These are phyloP conservation scores for Candida piceae DNA, from an alignment of 805 yeast genomes.

Conservation along the genomic window DNA sequence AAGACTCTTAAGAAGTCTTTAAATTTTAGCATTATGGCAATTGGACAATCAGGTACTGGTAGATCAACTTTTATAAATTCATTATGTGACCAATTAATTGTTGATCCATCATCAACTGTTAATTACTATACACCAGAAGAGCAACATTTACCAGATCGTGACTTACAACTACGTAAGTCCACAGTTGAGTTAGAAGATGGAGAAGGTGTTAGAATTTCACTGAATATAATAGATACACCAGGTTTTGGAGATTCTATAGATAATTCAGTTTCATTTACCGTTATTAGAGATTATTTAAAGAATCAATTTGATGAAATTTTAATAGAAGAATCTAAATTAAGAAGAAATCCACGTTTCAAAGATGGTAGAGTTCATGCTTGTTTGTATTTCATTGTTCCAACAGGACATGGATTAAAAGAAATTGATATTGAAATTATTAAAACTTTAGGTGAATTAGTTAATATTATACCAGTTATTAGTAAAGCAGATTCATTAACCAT, in stretches of 20 bases:
- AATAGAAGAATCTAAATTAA: constrained; percentile 73
- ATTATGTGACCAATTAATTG: constrained; percentile 83
- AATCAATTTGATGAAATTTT: constrained; percentile 81
- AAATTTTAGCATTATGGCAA: constrained; percentile 80
- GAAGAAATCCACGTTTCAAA: constrained; percentile 79
- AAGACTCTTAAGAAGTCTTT: constrained; percentile 79
- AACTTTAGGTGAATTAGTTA: constrained; percentile 64
- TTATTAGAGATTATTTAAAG: constrained; percentile 71
- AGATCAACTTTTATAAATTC: constrained; percentile 92
- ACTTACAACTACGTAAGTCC: constrained; percentile 66
- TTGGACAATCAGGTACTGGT: constrained; percentile 85
- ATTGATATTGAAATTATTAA: constrained; percentile 71
- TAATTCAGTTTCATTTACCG: constrained; percentile 60
- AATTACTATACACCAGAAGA: constrained; percentile 37
- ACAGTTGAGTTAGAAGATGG: constrained; percentile 81
- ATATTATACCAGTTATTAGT: constrained; percentile 77
- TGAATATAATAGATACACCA: constrained; percentile 77
- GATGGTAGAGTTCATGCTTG: constrained; percentile 89
- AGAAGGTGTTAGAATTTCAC: constrained; percentile 76
- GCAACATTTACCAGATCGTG: constrained; percentile 41
- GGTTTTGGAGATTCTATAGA: constrained; percentile 76
- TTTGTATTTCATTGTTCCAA: constrained; percentile 73
- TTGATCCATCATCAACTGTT: constrained; percentile 58
- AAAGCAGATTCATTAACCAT: constrained; percentile 76
- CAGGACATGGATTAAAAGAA: constrained; percentile 63